Base-by-base conservation (phyloP, 306 rosid species). In the Lupinus albus region DNA sequence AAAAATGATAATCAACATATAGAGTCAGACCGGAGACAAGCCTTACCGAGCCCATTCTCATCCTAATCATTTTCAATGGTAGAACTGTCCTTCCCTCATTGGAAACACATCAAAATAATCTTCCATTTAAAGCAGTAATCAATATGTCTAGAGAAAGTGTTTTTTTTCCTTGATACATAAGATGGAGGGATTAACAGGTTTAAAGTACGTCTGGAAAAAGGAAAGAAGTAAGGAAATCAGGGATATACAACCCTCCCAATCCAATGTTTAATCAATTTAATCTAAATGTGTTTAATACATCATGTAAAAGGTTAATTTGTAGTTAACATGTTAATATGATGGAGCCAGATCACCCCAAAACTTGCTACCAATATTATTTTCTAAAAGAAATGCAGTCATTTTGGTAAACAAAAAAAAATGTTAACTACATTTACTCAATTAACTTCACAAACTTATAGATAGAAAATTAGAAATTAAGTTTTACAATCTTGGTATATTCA, bases 241-340 rank as follows among this genome's bases (percentile, higher is more conserved):
- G 0, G 49, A 47, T 79, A 51, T 73, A 38, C 64, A 73, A 54
- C 60, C 59, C 59, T 68, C 49, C 64, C 32, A 33, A 58, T 30
- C 32, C 66, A 15, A 61, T 68, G 25, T 51, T 62, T 30, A 18
- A 16, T 36, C 33, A 8, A 54, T 20, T 55, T 54, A 28, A 61
- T 68, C 59, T 52, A 4, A 55, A n/a, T n/a, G 28, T 1, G 28
- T 64, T 12, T 64, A 59, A 59, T 33, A 32, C n/a, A 61, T 67
- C 68, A 58, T 79, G 68, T 77, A 12, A 16, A 42, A 68, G 51
- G 79, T 77, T 77, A 46, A 68, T 77, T 69, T 62, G 61, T 76
- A 48, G 81, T 68, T 81, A 67, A 18, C 67, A 73, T 65, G 77
- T 68, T 72, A 68, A 54, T 67, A 61, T 25, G 14, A 55, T 53